Evolutionary conservation across 1,284 basidiomycete genomes (phyloP), one percentile per base, ranked within the genome.

Genomic region (Microbotryum saponariae): DNA sequence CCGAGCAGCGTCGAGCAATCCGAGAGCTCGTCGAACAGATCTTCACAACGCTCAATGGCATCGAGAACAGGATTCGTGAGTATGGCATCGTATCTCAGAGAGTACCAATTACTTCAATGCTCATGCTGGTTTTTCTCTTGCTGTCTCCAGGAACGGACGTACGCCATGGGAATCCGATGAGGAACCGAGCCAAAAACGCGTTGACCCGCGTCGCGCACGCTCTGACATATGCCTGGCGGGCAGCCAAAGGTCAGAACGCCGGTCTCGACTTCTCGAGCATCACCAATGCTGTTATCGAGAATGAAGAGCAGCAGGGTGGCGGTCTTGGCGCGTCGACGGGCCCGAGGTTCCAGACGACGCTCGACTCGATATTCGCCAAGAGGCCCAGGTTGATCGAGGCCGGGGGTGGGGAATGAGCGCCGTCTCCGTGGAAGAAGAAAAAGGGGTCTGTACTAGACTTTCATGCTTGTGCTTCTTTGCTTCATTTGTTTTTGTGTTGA

Each of bases 181-280:
- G 51, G n/a, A 25, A 53, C 14, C 51, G 29, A 31, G 51, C 51
- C 51, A 53, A 53, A 29, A 53, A 27, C 33, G 51, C 33, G 25
- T 20, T 53, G n/a, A 53, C n/a, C 31, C 51, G 51, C 1, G 27
- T 53, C 31, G 23, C 31, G 20, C 27, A 53, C 51, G 23, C 51
- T 25, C 20, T 53, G n/a, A 31, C 33, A 14, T 53, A 53, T 12
- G 25, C n/a, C 9, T 33, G 51, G 25, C 10, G 51, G n/a, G 33
- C 51, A 29, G 51, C 51, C n/a, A 25, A 53, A 53, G 51, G 51
- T n/a, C n/a, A 29, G 25, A 31, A 25, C n/a, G 51, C 51, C 51
- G 31, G 51, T 33, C 23, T 23, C 29, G 23, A 23, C 10, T 23
- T 50, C 48, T 23, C 23, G 27, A 29, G 27, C 48, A 23, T 50